Conservation (phyloP, 2,329 filamentous ascomycete genomes). For the Lanzia echinophila region DNA sequence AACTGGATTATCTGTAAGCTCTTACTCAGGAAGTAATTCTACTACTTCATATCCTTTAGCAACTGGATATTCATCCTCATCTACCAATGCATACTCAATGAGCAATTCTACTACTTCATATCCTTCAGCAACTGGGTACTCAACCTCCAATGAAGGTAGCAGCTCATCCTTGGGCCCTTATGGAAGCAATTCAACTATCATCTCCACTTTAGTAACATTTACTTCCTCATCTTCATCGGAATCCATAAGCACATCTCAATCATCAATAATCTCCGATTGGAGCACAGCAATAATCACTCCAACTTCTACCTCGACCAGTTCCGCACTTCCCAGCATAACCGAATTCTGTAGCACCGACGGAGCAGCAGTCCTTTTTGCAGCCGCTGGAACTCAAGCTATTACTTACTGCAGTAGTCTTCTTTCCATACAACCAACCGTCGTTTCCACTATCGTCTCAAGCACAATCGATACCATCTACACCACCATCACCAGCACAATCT, state of each 20-base stretch:
- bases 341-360: background rate
- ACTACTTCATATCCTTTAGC: background rate
- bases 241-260: background rate
- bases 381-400: background rate
- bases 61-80: background rate
- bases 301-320: background rate
- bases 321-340: background rate
- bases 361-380: background rate
- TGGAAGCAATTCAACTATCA: no score
- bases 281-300: no score
- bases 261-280: no score
- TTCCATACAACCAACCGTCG: background rate
- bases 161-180: no score
- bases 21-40: no score
- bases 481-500: background rate
- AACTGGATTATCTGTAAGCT: no score
- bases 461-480: background rate
- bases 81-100: background rate
- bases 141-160: no score
- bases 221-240: background rate
- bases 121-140: background rate
- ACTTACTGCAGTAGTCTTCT: slow-evolving; percentile 2
- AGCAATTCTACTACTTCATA: background rate
- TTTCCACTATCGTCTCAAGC: background rate
- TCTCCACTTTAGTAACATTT: no score